Evolutionary conservation across 192 early-diverging fungal genomes (phyloP).

Genomic region (Chytriomyces hyalinus): DNA sequence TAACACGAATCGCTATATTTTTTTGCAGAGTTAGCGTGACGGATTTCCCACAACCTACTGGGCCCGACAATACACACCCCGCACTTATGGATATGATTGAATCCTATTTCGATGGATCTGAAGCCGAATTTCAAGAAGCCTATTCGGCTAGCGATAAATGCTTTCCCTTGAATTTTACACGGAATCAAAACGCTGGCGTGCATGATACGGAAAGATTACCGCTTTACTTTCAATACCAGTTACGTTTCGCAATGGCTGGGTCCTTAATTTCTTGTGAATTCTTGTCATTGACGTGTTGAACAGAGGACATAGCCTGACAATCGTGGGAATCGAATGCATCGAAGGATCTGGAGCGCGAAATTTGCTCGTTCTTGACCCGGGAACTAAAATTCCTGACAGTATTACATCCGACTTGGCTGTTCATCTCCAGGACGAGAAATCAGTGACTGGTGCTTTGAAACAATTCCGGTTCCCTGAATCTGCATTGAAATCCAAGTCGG

Average conservation of each 20-base stretch:
- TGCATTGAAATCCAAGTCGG: background rate
- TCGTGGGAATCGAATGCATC: conserved; percentile 21
- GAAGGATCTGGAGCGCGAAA: background rate
- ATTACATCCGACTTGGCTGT: conserved; percentile 4
- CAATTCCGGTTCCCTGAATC: conserved; percentile 19
- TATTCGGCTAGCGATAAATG: background rate
- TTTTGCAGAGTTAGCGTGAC: conserved; percentile 20
- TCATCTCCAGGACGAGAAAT: background rate
- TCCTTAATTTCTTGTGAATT: background rate
- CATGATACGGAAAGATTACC: conserved; percentile 20
- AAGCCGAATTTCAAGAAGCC: background rate
- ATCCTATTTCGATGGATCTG: conserved; percentile 39
- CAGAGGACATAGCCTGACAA: conserved; percentile 19
- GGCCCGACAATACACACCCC: conserved; percentile 27
- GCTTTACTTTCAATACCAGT: conserved; percentile 34
- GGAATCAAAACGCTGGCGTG: conserved; percentile 1
- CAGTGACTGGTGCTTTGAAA: background rate
- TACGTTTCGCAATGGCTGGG: background rate
- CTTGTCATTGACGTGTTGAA: background rate
- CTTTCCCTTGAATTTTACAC: conserved; percentile 5
- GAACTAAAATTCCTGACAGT: background rate
- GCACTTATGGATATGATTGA: conserved; percentile 35
- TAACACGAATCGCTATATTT: background rate
- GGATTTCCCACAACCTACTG: conserved; percentile 36
- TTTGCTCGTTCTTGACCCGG: conserved; percentile 24